Percentiles rank a stretch among this genome's conserved stretches.
phyloP scores from a whole-genome alignment of 257 asterid genomes.

The Paraleonurus japonicus region DNA sequence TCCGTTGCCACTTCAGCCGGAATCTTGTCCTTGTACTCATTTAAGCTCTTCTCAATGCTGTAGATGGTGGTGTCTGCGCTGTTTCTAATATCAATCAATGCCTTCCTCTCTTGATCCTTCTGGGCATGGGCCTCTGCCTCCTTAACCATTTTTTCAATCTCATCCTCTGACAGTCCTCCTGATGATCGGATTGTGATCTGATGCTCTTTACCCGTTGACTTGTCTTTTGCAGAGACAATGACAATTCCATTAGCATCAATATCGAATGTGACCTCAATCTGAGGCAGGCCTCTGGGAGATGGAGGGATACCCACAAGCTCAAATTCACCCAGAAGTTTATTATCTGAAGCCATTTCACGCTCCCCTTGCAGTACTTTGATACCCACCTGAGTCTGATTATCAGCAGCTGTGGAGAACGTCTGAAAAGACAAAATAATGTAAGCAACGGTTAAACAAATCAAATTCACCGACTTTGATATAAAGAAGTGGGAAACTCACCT shows the following conservation, averaged over 20 bases:
- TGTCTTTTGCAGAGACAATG: constrained; percentile 67
- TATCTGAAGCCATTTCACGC: constrained; percentile 62
- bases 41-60: constrained; percentile 57
- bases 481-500: constrained; percentile 33
- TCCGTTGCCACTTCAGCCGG: constrained; percentile 52
- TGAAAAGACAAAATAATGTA: constrained; percentile 9
- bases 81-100: constrained; percentile 58
- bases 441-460: not conserved
- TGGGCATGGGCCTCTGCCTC: constrained; percentile 72
- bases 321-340: constrained; percentile 63
- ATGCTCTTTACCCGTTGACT: constrained; percentile 63
- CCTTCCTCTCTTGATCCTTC: constrained; percentile 64
- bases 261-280: constrained; percentile 64
- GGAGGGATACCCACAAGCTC: constrained; percentile 73
- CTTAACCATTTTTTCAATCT: constrained; percentile 66
- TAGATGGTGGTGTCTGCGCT: constrained; percentile 60
- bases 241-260: constrained; percentile 73
- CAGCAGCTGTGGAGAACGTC: constrained; percentile 75
- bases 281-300: constrained; percentile 71
- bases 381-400: constrained; percentile 72
- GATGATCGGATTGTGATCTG: constrained; percentile 65
- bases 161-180: constrained; percentile 64
- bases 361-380: constrained; percentile 73
- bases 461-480: not conserved
- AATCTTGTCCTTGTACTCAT: constrained; percentile 60